Evolutionary conservation across 805 yeast genomes (phyloP).

Genomic region (Zygotorulaspora danielsina): DNA sequence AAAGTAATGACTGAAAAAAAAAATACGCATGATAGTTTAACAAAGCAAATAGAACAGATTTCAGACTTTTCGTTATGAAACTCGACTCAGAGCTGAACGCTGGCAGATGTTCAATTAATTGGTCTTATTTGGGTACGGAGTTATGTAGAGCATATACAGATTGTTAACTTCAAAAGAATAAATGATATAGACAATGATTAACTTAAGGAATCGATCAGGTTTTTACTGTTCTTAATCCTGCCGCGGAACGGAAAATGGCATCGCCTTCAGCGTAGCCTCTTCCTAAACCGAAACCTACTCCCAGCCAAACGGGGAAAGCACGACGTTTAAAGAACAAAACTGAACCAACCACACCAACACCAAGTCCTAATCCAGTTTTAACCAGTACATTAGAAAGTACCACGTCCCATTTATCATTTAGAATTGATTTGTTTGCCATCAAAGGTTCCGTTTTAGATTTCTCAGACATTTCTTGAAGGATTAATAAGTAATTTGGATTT

Average conservation of each 20-base stretch:
- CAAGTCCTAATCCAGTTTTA: conserved; percentile 93
- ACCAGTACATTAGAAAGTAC: conserved; percentile 91
- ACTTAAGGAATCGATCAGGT: conserved; percentile 41
- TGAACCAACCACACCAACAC: conserved; percentile 91
- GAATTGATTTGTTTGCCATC: conserved; percentile 44
- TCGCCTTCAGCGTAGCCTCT: conserved; percentile 98
- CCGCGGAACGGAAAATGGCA: conserved; percentile 83
- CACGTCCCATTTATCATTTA: conserved; percentile 86
- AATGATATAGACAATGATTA: conserved; percentile 5
- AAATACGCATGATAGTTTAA: conserved; percentile 29
- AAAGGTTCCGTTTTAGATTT: conserved; percentile 11
- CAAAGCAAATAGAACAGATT: conserved; percentile 34
- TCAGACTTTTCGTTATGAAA: conserved; percentile 33
- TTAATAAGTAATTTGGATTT: not conserved
- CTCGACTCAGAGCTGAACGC: no score
- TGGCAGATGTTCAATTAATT: no score
- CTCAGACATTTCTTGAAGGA: conserved; percentile 5
- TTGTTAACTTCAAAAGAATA: conserved; percentile 12
- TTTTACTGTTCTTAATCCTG: conserved; percentile 70
- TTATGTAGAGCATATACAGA: conserved; percentile 11
- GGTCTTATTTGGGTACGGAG: not conserved
- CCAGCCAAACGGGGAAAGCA: conserved; percentile 96
- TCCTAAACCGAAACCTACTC: conserved; percentile 95
- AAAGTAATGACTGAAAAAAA: conserved; percentile 21
- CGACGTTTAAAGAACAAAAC: conserved; percentile 88